phyloP scores from a whole-genome alignment of 768 basidiomycete species.

The Mycena floridula region DNA sequence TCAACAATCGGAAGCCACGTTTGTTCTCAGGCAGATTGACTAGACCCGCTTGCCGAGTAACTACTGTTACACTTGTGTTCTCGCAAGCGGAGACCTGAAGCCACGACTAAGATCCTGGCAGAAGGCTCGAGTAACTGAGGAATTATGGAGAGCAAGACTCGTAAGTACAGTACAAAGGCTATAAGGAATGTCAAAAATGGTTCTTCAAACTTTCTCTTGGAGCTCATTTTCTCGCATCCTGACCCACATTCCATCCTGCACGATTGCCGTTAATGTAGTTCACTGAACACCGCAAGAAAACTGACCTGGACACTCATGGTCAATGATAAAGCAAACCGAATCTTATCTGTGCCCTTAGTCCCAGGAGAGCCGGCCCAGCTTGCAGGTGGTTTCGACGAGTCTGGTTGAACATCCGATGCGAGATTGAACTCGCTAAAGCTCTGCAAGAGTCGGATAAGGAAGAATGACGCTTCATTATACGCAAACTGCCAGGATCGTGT shows the following conservation, averaged over 20 bases:
- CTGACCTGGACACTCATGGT: slow-evolving; percentile 11
- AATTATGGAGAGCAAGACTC: too few relatives aligned
- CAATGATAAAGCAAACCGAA: background rate
- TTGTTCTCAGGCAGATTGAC: too few relatives aligned
- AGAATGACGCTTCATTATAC: slow-evolving; percentile 40
- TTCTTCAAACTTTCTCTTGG: too few relatives aligned
- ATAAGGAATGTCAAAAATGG: too few relatives aligned
- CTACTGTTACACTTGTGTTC: too few relatives aligned
- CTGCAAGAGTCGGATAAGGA: slow-evolving; percentile 37
- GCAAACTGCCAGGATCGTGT: slow-evolving; percentile 23
- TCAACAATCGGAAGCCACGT: too few relatives aligned
- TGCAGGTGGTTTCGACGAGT: slow-evolving; percentile 22
- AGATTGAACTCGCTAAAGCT: slow-evolving; percentile 24
- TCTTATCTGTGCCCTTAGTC: slow-evolving; percentile 25
- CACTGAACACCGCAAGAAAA: slow-evolving; percentile 11
- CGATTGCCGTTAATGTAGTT: background rate
- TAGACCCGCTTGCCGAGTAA: too few relatives aligned
- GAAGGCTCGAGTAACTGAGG: too few relatives aligned
- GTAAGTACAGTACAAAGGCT: too few relatives aligned
- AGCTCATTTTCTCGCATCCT: slow-evolving; percentile 28
- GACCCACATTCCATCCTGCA: slow-evolving; percentile 34
- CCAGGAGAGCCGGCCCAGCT: slow-evolving; percentile 24
- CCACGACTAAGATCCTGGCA: too few relatives aligned
- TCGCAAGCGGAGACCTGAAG: too few relatives aligned
- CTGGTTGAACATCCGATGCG: slow-evolving; percentile 23